phyloP scores from a whole-genome alignment of 2,329 filamentous ascomycete genomes.

The Blastomyces emzantsi region DNA sequence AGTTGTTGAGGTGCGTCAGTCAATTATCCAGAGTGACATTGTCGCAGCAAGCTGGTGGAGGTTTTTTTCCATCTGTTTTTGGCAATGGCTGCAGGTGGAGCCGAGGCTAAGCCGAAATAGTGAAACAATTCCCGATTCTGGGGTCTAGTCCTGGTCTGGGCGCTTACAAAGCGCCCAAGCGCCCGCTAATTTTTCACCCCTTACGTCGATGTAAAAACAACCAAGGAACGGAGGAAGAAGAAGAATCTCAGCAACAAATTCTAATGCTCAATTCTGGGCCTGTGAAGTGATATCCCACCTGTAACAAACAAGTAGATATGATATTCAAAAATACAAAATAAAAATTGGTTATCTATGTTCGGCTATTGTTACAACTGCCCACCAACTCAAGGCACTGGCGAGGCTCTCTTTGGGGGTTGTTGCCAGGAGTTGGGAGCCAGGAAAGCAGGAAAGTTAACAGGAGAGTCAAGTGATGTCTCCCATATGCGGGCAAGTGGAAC shows the following conservation, averaged over 20 bases:
- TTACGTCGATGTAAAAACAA: neutral
- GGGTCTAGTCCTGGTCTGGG: neutral
- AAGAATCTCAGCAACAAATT: neutral
- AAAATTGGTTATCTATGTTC: neutral
- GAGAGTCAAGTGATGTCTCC: neutral
- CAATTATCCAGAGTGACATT: neutral
- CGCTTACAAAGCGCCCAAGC: conserved; percentile 9
- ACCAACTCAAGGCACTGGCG: neutral
- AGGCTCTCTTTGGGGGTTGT: neutral
- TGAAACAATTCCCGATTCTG: neutral
- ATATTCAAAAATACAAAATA: neutral
- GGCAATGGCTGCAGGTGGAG: neutral
- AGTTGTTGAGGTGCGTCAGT: neutral
- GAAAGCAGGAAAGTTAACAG: neutral
- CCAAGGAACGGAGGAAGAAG: too few species aligned
- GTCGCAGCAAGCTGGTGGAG: neutral
- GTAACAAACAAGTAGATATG: neutral
- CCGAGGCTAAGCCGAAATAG: neutral
- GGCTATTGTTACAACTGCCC: neutral
- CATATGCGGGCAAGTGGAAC: neutral
- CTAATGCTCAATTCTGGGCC: too few species aligned
- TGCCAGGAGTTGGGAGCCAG: neutral
- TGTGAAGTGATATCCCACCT: neutral
- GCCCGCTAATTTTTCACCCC: conserved; percentile 4
- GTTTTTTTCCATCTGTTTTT: neutral